These are phyloP conservation scores for Chrysosporium keratinophilum DNA, from an alignment of 2,329 filamentous ascomycete species.

Conservation along the genomic window DNA sequence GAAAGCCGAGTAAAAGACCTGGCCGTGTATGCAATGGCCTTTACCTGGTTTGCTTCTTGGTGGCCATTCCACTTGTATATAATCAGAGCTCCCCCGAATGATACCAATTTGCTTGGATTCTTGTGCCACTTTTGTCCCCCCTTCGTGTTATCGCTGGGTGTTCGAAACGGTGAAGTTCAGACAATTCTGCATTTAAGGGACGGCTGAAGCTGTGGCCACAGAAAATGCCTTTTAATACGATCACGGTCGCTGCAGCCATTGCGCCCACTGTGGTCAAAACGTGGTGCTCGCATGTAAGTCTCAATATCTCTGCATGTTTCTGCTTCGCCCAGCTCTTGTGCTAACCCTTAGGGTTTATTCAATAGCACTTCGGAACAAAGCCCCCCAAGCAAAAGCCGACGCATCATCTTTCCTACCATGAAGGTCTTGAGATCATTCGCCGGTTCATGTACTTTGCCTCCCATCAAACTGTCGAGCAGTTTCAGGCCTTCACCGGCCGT, in stretches of 20 bases:
- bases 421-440: slow-evolving; percentile 78
- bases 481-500: slow-evolving; percentile 84
- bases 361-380: slow-evolving; percentile 71
- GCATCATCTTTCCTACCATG: slow-evolving; percentile 85
- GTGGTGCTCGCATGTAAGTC: slow-evolving; percentile 57
- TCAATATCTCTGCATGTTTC: slow-evolving; percentile 11
- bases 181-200: background rate
- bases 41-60: background rate
- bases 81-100: background rate
- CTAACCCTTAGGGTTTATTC: slow-evolving; percentile 1
- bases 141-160: background rate
- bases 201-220: background rate
- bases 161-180: background rate
- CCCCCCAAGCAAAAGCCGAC: slow-evolving; percentile 68
- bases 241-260: slow-evolving; percentile 70
- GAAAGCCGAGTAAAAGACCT: background rate
- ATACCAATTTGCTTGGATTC: background rate
- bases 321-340: background rate
- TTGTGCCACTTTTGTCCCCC: background rate
- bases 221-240: slow-evolving; percentile 60
- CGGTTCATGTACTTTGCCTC: slow-evolving; percentile 77
- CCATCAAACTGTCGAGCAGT: slow-evolving; percentile 80
- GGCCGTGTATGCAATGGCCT: background rate
- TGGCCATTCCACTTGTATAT: background rate
- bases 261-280: slow-evolving; percentile 82